These are phyloP conservation scores for Cucumis melo DNA, from an alignment of 306 rosid species.

Conservation along the genomic window DNA sequence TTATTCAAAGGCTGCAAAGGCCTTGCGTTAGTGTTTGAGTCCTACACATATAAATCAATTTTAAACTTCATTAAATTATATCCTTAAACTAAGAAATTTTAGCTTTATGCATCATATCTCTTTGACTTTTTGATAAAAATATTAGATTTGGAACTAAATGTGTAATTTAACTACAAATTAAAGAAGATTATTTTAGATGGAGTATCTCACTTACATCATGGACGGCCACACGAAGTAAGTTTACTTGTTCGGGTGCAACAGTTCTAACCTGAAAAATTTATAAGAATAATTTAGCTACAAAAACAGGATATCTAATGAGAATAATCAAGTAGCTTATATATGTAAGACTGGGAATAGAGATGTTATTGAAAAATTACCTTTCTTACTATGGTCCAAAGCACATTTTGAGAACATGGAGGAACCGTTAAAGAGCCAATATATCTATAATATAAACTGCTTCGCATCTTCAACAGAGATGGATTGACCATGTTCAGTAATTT, in stretches of 20 bases:
- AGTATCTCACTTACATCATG: slow-evolving; percentile 41
- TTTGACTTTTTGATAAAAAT: no score
- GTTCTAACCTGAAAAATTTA: slow-evolving; percentile 25
- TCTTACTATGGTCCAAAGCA: slow-evolving; percentile 39
- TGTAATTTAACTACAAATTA: no score
- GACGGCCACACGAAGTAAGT: slow-evolving; percentile 42
- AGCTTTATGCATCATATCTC: no score
- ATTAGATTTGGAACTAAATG: no score
- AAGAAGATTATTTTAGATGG: no score
- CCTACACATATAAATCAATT: slow-evolving; percentile 25
- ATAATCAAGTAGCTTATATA: not conserved
- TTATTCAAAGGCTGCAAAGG: slow-evolving; percentile 43
- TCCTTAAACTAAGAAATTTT: no score
- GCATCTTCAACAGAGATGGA: slow-evolving; percentile 21
- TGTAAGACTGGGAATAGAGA: not conserved
- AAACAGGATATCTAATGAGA: not conserved
- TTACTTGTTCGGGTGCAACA: slow-evolving; percentile 36
- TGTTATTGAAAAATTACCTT: slow-evolving; percentile 2
- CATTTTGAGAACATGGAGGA: slow-evolving; percentile 61
- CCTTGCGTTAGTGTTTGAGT: slow-evolving; percentile 43
- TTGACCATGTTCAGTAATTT: slow-evolving; percentile 18
- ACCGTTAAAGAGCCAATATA: slow-evolving; percentile 61
- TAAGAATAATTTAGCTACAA: not conserved
- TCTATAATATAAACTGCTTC: slow-evolving; percentile 29
- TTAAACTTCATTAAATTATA: no score